A percentile compares a stretch with the other conserved stretches of the same genome.
Evolutionary conservation across 176 grass and related monocot genomes (phyloP).

Genomic region (Aegilops speltoides): DNA sequence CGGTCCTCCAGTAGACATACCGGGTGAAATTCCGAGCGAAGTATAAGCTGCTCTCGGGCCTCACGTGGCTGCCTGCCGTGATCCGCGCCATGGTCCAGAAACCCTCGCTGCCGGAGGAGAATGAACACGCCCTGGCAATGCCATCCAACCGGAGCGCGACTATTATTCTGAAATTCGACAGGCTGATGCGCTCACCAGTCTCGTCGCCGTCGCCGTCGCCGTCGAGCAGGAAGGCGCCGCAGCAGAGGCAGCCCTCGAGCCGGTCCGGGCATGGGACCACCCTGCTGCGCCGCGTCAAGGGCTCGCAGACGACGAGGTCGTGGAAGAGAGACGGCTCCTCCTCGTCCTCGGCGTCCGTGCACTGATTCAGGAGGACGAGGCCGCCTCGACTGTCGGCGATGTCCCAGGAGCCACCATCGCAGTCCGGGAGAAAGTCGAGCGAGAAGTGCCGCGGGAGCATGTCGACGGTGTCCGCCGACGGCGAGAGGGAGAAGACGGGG

Average conservation of each 20-base stretch:
- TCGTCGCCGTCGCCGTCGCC: not conserved
- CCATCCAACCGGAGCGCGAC: not conserved
- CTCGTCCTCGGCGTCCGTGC: not conserved
- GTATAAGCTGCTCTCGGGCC: not conserved
- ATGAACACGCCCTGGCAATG: not conserved
- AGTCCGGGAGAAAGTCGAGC: not conserved
- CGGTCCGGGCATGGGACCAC: not conserved
- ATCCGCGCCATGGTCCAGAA: not conserved
- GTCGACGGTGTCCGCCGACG: not conserved
- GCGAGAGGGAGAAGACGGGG: not conserved
- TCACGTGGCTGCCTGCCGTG: not conserved
- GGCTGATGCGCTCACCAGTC: not conserved
- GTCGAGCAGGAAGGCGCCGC: not conserved
- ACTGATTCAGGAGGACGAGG: not conserved
- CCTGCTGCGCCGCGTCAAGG: not conserved
- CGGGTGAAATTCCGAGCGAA: not conserved
- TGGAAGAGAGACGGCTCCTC: no score
- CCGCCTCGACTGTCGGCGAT: not conserved
- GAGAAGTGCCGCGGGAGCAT: not conserved
- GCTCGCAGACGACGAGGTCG: not conserved
- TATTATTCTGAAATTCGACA: not conserved
- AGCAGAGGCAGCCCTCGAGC: accelerated
- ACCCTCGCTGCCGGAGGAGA: not conserved
- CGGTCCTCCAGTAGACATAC: not conserved
- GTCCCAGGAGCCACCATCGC: not conserved